Evolutionary conservation across 805 yeast species (phyloP), one percentile per base, ranked within the genome.

Genomic region (Yueomyces sp.): DNA sequence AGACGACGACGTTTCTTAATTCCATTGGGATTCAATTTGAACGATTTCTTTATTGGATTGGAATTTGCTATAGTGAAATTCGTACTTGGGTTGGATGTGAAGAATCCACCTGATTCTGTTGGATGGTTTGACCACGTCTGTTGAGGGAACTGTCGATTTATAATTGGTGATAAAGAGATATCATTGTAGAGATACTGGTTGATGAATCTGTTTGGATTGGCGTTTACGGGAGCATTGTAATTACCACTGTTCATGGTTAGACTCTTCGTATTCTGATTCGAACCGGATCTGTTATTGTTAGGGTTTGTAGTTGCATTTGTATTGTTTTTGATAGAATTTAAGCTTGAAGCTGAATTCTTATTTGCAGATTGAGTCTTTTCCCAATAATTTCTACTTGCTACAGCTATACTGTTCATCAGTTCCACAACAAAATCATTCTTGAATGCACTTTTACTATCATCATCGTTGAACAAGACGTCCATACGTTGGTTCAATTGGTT

Each of bases 21-120:
- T 3, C 62, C 63, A 37, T 58, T 56, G 2, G 65, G 64, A 46
- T 60, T 57, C 43, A 60, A 40, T 8, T 55, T 54, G 39, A 60
- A 60, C 4, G 59, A 43, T 47, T 19, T 40, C 41, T 37, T 41
- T 33, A 3, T 33, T 7, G 6, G 12, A 31, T 31, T 31, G 7
- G 34, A 31, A 8, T 8, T 11, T 31, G 11, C 7, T 31, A 11
- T 11, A 31, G 7, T 31, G 11, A 11, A 7, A 31, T 31, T 7
- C 34, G 34, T 11, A 34, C n/a, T 11, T 11, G 37, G n/a, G 8
- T 9, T 5, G 5, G n/a, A 9, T 34, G 37, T 34, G n/a, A 34
- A 38, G 12, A 29, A n/a, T 29, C 26, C 5, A 9, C n/a, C 33
- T 38, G 5, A 3, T 38, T 12, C 19, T 19, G 19, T 19, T 19